Evolutionary conservation across 176 grass and related monocot species (phyloP).

Genomic region (Avena atlantica): DNA sequence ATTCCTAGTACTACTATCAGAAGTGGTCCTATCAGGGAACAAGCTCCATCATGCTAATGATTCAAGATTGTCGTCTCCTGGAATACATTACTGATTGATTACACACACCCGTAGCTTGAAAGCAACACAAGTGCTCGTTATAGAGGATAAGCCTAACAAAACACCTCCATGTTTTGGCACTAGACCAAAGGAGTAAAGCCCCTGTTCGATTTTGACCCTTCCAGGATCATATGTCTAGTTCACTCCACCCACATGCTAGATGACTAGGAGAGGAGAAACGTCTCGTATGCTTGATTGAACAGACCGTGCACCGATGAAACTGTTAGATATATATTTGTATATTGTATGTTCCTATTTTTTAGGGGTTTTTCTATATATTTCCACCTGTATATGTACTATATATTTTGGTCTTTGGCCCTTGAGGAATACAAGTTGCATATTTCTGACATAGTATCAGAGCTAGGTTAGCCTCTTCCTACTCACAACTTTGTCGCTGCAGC

Average conservation of each 20-base stretch:
- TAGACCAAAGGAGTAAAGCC: neutral
- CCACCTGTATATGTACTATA: too few species aligned
- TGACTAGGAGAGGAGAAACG: neutral
- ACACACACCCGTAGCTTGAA: conserved; percentile 1
- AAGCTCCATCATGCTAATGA: conserved; percentile 2
- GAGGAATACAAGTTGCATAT: too few species aligned
- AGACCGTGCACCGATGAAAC: neutral
- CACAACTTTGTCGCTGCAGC: too few species aligned
- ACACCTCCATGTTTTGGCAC: conserved; percentile 10
- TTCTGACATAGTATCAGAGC: too few species aligned
- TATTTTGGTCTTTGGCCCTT: too few species aligned
- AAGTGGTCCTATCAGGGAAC: neutral
- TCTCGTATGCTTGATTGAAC: conserved; percentile 12
- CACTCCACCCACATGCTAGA: neutral
- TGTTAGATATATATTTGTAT: too few species aligned
- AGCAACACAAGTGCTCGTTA: conserved; percentile 23
- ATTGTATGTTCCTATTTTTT: too few species aligned
- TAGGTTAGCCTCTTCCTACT: too few species aligned
- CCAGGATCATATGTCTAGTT: conserved; percentile 22
- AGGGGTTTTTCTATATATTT: too few species aligned
- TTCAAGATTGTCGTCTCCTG: conserved; percentile 5
- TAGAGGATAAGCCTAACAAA: conserved; percentile 25
- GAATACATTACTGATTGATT: neutral
- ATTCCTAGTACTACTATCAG: neutral
- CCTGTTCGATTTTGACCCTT: conserved; percentile 39